These are phyloP conservation scores for Gynandropsis gynandra DNA, from an alignment of 345 rosid genomes.

Conservation along the genomic window DNA sequence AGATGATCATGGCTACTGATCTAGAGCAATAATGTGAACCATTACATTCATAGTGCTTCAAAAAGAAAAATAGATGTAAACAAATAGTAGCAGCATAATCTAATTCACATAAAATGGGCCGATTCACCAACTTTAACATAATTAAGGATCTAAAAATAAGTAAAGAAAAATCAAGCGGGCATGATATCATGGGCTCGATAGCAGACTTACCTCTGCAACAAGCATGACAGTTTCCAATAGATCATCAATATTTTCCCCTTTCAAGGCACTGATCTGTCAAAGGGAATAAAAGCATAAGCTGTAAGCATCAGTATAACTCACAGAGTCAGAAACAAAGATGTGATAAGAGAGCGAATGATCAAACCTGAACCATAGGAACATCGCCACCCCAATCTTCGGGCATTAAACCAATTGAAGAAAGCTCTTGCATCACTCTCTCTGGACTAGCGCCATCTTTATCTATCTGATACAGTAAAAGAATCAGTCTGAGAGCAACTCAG, in stretches of 20 bases:
- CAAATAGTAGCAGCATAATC: background rate
- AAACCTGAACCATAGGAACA: slow-evolving; percentile 92
- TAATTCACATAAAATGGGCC: background rate
- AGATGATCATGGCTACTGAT: slow-evolving; percentile 7
- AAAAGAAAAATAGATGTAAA: slow-evolving; percentile 3
- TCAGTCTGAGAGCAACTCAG: slow-evolving; percentile 16
- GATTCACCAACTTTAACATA: slow-evolving; percentile 5
- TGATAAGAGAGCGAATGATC: slow-evolving; percentile 18
- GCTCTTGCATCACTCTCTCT: slow-evolving; percentile 95
- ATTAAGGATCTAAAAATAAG: slow-evolving; percentile 11
- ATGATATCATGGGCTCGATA: slow-evolving; percentile 8
- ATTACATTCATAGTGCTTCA: slow-evolving; percentile 2
- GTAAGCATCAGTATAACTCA: slow-evolving; percentile 16
- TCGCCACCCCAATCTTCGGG: slow-evolving; percentile 99
- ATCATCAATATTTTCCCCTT: slow-evolving; percentile 76
- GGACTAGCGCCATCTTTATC: slow-evolving; percentile 98
- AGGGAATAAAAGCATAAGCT: slow-evolving; percentile 24
- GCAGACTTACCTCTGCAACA: slow-evolving; percentile 84
- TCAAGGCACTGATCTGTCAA: slow-evolving; percentile 92
- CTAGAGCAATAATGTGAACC: slow-evolving; percentile 2
- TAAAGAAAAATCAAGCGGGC: background rate
- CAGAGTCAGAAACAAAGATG: slow-evolving; percentile 20
- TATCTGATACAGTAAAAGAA: slow-evolving; percentile 44
- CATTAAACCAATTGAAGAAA: slow-evolving; percentile 91
- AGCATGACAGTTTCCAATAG: slow-evolving; percentile 94